A percentile compares a stretch with the other conserved stretches of the same genome.
These are phyloP conservation scores for Amanita jacksonii DNA, from an alignment of 768 basidiomycete genomes.

Conservation along the genomic window DNA sequence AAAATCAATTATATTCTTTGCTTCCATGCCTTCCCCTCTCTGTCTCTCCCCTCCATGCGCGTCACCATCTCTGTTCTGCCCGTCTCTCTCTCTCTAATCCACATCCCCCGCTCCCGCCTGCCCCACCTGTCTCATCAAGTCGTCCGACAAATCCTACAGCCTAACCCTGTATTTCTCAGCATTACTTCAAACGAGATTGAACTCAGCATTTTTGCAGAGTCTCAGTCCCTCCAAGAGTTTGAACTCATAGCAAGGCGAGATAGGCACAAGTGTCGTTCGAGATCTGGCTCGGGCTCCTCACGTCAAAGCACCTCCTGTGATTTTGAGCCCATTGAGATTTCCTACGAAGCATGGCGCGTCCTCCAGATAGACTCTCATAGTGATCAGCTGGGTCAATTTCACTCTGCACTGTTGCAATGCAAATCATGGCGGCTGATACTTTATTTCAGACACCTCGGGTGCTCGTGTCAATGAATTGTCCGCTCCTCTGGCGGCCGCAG, in stretches of 20 bases:
- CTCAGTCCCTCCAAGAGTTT: conserved; percentile 46
- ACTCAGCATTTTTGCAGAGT: conserved; percentile 64
- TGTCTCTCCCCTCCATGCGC: conserved; percentile 22
- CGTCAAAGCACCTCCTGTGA: conserved; percentile 17
- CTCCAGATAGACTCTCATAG: conserved; percentile 77
- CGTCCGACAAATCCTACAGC: conserved; percentile 61
- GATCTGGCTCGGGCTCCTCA: conserved; percentile 27
- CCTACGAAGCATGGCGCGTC: conserved; percentile 68
- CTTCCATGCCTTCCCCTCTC: neutral
- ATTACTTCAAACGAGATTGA: conserved; percentile 75
- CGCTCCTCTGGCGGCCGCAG: conserved; percentile 63
- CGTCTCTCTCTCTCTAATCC: conserved; percentile 61
- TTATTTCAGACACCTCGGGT: conserved; percentile 52
- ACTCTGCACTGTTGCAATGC: conserved; percentile 5
- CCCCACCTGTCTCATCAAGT: conserved; percentile 47
- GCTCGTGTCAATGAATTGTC: conserved; percentile 70
- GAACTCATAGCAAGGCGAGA: conserved; percentile 51
- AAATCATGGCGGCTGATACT: conserved; percentile 2
- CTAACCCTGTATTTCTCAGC: conserved; percentile 59
- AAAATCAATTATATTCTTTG: neutral
- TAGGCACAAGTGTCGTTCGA: conserved; percentile 33
- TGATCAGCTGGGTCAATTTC: conserved; percentile 48
- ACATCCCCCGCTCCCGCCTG: conserved; percentile 64
- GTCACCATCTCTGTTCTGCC: conserved; percentile 65
- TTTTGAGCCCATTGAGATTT: conserved; percentile 54